Evolutionary conservation across 2,329 filamentous ascomycete species (phyloP).

Genomic region (Coccinonectria pachysandricola): DNA sequence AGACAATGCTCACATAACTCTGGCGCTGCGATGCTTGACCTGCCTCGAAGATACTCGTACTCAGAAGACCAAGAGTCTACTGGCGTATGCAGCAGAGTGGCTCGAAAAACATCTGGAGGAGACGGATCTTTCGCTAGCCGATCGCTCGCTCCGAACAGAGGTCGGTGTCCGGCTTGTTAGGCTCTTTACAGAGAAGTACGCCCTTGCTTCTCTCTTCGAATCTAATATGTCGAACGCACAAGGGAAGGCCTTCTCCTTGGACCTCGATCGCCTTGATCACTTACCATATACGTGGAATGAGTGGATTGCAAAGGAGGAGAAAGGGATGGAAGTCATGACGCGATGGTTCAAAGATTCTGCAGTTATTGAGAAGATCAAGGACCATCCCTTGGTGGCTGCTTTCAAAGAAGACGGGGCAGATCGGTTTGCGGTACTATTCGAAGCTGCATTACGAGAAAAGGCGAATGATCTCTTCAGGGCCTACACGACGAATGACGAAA

Average conservation of each 20-base stretch:
- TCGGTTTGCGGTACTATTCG: background rate
- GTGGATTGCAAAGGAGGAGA: conserved; percentile 1
- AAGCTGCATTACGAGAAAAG: background rate
- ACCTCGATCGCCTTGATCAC: background rate
- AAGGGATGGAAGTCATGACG: background rate
- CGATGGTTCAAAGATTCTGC: conserved; percentile 8
- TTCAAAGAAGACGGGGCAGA: conserved; percentile 1
- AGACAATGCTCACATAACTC: conserved; percentile 21
- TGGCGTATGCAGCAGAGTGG: background rate
- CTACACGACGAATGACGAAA: background rate
- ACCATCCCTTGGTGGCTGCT: conserved; percentile 1
- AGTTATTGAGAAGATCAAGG: conserved; percentile 5
- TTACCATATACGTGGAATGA: background rate
- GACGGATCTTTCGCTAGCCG: conserved; percentile 4
- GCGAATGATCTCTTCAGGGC: conserved; percentile 1
- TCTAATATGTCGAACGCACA: no score
- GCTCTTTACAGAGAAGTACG: conserved; percentile 5
- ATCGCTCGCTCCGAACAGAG: conserved; percentile 4
- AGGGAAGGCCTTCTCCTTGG: no score
- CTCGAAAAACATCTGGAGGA: conserved; percentile 1
- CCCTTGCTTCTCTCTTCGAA: conserved; percentile 1
- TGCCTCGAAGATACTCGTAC: conserved; percentile 3
- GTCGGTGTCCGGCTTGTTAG: conserved; percentile 4
- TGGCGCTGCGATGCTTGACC: conserved; percentile 15
- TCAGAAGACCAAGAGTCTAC: conserved; percentile 1